Evolutionary conservation across 495 filamentous ascomycete genomes (phyloP).

Genomic region (Tuber borchii): DNA sequence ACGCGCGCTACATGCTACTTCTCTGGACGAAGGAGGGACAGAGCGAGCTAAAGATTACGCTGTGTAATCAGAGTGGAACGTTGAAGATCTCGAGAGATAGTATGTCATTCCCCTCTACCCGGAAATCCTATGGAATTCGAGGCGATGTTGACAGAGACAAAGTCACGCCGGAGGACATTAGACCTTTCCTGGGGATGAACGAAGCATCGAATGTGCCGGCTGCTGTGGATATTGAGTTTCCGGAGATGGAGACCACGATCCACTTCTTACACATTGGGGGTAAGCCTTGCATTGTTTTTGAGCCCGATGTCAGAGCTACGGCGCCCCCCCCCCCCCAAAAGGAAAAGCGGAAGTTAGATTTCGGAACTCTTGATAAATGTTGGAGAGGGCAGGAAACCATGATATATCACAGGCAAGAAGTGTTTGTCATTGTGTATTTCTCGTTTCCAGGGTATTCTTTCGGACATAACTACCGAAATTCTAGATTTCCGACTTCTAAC

Average conservation of each 20-base stretch:
- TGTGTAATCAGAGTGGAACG: conserved; percentile 5
- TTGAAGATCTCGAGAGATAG: neutral
- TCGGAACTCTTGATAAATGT: neutral
- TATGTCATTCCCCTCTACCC: neutral
- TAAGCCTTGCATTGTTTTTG: neutral
- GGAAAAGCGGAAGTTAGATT: neutral
- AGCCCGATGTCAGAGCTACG: neutral
- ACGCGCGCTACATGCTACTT: neutral
- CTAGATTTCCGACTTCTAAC: neutral
- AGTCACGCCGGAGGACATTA: conserved; percentile 3
- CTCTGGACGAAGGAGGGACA: neutral
- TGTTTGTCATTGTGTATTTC: neutral
- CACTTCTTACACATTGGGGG: neutral
- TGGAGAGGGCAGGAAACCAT: neutral
- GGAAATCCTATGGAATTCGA: neutral
- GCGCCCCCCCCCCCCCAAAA: neutral
- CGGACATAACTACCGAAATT: neutral
- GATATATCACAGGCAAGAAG: neutral
- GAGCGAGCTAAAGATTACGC: conserved; percentile 4
- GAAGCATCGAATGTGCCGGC: neutral
- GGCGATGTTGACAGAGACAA: neutral
- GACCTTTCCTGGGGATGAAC: neutral
- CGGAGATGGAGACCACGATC: neutral
- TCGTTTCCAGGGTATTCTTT: neutral
- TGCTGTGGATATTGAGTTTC: neutral